phyloP scores from a whole-genome alignment of 108 stramenopile species.

The Nitzschia inconspicua region DNA sequence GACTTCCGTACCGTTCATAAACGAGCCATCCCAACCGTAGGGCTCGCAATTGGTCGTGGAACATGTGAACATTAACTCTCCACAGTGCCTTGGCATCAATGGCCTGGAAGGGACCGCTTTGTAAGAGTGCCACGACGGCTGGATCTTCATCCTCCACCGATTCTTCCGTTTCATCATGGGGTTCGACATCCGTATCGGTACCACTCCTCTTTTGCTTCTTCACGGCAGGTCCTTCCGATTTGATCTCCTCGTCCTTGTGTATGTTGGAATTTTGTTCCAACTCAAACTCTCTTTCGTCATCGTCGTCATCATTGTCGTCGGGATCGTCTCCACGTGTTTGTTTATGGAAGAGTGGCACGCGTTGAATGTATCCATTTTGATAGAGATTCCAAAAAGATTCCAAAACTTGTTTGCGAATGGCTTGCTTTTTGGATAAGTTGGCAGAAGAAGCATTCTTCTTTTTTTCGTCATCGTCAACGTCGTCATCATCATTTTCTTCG shows the following conservation, averaged over 20 bases:
- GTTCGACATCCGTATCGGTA: background rate
- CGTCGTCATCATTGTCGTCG: slow-evolving; percentile 36
- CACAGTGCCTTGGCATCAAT: slow-evolving; percentile 52
- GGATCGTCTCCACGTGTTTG: slow-evolving; percentile 1
- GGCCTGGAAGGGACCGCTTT: slow-evolving; percentile 38
- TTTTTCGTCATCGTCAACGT: slow-evolving; percentile 38
- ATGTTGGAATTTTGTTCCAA: no score
- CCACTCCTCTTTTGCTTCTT: no score
- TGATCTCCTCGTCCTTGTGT: slow-evolving; percentile 1
- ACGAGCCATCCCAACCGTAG: slow-evolving; percentile 57
- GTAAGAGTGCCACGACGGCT: slow-evolving; percentile 24
- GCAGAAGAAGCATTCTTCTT: slow-evolving; percentile 19
- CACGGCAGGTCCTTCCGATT: no score
- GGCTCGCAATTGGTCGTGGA: slow-evolving; percentile 71
- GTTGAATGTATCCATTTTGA: slow-evolving; percentile 55
- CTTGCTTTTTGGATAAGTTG: slow-evolving; percentile 18
- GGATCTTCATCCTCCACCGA: slow-evolving; percentile 26
- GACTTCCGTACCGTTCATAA: slow-evolving; percentile 53
- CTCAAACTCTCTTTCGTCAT: slow-evolving; percentile 45
- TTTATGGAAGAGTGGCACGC: no score
- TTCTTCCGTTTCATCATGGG: background rate
- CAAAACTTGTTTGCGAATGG: slow-evolving; percentile 39
- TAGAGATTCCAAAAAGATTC: slow-evolving; percentile 47
- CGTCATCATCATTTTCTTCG: slow-evolving; percentile 22
- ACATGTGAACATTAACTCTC: slow-evolving; percentile 64